These are phyloP conservation scores for Penicillium concentricum DNA, from an alignment of 2,329 filamentous ascomycete species.

Conservation along the genomic window DNA sequence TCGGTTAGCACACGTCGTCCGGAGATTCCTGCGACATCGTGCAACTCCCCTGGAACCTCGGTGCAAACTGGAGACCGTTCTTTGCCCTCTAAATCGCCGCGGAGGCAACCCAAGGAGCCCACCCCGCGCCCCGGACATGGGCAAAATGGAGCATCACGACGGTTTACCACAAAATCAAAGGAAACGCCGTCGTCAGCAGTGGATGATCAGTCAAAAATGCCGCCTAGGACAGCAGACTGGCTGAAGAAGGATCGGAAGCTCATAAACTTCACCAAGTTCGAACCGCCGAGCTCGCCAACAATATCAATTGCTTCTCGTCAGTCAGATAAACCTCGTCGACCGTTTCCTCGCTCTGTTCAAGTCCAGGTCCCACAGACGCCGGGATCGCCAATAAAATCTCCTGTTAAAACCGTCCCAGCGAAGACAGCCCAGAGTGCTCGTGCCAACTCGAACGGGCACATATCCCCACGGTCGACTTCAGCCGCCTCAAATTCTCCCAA, in stretches of 20 bases:
- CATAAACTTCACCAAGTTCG: conserved; percentile 30
- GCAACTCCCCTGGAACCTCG: background rate
- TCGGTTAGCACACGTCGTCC: background rate
- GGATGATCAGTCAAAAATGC: conserved; percentile 3
- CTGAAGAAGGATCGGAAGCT: conserved; percentile 31
- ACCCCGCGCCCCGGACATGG: background rate
- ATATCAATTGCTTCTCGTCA: conserved; percentile 23
- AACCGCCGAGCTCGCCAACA: conserved; percentile 40
- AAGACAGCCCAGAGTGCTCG: background rate
- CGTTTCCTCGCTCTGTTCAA: conserved; percentile 2
- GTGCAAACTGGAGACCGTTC: background rate
- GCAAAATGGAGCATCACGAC: background rate
- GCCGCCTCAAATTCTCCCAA: background rate
- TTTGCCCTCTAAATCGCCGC: background rate
- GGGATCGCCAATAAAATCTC: background rate
- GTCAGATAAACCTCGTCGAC: conserved; percentile 12
- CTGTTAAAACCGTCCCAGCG: background rate
- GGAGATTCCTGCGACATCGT: background rate
- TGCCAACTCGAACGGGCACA: background rate
- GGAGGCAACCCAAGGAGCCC: background rate
- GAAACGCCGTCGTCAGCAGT: background rate
- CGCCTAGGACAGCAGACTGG: conserved; percentile 19
- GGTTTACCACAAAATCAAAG: conserved; percentile 3
- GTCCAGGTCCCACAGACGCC: conserved; percentile 5
- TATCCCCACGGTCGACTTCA: background rate